Base-by-base conservation (phyloP, 2,329 filamentous ascomycete species). In the Gyromitra esculenta region DNA sequence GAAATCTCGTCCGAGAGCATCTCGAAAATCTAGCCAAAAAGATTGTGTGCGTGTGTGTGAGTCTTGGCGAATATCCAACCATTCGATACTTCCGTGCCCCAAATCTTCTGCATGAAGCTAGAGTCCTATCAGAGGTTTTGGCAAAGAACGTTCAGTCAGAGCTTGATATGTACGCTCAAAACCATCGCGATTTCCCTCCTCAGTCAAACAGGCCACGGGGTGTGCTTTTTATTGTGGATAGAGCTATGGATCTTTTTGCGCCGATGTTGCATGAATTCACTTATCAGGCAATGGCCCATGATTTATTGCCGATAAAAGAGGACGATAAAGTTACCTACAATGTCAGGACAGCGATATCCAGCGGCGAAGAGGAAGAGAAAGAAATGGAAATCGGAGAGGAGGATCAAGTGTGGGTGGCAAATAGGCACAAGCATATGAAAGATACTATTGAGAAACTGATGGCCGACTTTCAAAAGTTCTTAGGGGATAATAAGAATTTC, bases 231-330 rank as follows among this genome's bases (percentile, higher is more conserved):
- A 91, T 99, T 77, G 92, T 94, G 0, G 96, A 98, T 83, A 89
- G 96, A 77, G 93, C 94, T 6, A 96, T 99, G 91, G 96, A 99
- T 83, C 84, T 97, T 2, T 89, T 91, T 85, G 91, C 95, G 0
- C 96, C 96, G 0, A 85, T 98, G 9, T 82, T 98, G 2, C 96
- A 99, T 84, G 96, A 99, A 82, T 97, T 99, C 82, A 97, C 96
- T 11, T 99, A 98, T 83, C 96, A 99, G 84, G 94, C 96, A 65
- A 98, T 99, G 95, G 95, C 93, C 2, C 93, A 97, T 83, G 96
- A 99, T 82, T 86, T 99, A 7, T 85, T 99, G 39, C 91, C 92
- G 0, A 93, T 99, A 82, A 90, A 92, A 81, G 96, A 98, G 69
- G 91, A 89, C 31, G 94, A 97, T 79, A 97, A 96, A 83, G 88